Evolutionary conservation across 768 basidiomycete genomes (phyloP).

Genomic region (Exidia glandulosa): DNA sequence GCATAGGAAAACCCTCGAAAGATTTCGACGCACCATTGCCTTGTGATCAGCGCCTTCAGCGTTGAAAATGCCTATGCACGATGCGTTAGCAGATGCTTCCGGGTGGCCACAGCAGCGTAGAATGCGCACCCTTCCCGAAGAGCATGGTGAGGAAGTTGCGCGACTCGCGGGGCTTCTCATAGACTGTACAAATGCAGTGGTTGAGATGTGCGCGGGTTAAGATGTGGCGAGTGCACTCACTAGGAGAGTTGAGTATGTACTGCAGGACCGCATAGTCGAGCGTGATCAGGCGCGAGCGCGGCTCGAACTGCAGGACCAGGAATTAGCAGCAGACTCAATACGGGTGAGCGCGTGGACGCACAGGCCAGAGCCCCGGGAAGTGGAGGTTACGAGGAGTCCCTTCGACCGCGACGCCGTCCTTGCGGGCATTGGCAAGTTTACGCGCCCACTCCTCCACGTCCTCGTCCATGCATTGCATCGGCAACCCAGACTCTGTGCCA

Average conservation of each 20-base stretch:
- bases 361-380: background rate
- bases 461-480: background rate
- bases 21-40: background rate
- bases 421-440: background rate
- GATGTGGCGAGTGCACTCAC: background rate
- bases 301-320: slow-evolving; percentile 54
- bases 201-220: background rate
- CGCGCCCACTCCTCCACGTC: background rate
- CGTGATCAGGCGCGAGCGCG: slow-evolving; percentile 52
- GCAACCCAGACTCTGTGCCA: background rate
- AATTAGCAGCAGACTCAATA: background rate
- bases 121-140: slow-evolving; percentile 50
- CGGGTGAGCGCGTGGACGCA: background rate
- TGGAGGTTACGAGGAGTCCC: background rate
- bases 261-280: slow-evolving; percentile 66
- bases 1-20: background rate
- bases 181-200: slow-evolving; percentile 31
- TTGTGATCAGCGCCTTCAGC: slow-evolving; percentile 40
- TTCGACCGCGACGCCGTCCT: background rate
- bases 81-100: background rate
- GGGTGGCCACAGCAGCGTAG: slow-evolving; percentile 1
- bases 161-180: slow-evolving; percentile 79
- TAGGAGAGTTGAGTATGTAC: slow-evolving; percentile 58
- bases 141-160: slow-evolving; percentile 61
- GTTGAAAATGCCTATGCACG: slow-evolving; percentile 44